Conservation (phyloP, 352 stramenopile genomes). For the Phytophthora sojae region DNA sequence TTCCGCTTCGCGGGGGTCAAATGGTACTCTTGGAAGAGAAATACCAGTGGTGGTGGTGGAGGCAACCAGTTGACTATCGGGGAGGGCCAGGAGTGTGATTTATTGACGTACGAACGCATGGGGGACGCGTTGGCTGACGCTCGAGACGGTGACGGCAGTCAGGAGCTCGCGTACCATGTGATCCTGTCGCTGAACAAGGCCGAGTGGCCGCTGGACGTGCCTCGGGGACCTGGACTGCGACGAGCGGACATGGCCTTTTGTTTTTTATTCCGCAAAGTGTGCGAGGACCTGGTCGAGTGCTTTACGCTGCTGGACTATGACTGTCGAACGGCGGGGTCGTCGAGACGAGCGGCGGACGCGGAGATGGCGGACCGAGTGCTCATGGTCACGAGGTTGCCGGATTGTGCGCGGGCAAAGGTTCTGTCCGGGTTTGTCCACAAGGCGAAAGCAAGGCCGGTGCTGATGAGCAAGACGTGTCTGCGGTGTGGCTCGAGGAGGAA, state of each 20-base stretch:
- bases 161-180: slow-evolving; percentile 63
- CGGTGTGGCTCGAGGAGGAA: slow-evolving; percentile 44
- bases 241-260: slow-evolving; percentile 55
- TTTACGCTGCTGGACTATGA: slow-evolving; percentile 62
- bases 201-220: slow-evolving; percentile 42
- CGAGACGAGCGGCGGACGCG: slow-evolving; percentile 41
- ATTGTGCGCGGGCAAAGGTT: slow-evolving; percentile 48
- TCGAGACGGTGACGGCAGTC: slow-evolving; percentile 3
- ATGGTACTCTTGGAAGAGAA: slow-evolving; percentile 54
- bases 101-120: slow-evolving; percentile 73
- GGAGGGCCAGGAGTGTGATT: slow-evolving; percentile 40
- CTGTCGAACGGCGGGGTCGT: slow-evolving; percentile 24
- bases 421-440: slow-evolving; percentile 51
- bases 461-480: slow-evolving; percentile 56
- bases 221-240: slow-evolving; percentile 29
- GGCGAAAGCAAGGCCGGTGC: slow-evolving; percentile 33
- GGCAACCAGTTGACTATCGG: not conserved
- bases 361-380: slow-evolving; percentile 54
- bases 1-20: slow-evolving; percentile 72
- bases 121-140: slow-evolving; percentile 50
- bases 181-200: slow-evolving; percentile 55
- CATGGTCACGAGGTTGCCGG: slow-evolving; percentile 42
- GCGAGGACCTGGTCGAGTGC: slow-evolving; percentile 61
- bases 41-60: not conserved
- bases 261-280: slow-evolving; percentile 61